Percentiles rank a stretch among this genome's conserved stretches.
Evolutionary conservation across 1,284 basidiomycete genomes (phyloP).

Genomic region (Malassezia cuniculi): DNA sequence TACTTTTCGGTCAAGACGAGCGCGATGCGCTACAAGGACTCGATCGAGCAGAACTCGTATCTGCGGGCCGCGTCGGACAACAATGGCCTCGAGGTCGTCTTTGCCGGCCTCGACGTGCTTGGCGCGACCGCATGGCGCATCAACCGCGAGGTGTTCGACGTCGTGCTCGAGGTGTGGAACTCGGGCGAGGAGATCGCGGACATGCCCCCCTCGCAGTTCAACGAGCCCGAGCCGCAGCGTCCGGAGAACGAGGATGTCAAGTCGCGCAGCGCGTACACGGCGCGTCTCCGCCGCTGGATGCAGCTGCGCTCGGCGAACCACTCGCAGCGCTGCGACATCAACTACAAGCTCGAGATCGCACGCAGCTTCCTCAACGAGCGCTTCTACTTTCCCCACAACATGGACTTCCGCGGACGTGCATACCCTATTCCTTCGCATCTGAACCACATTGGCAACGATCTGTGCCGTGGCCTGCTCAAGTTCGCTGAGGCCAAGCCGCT

Average conservation of each 20-base stretch:
- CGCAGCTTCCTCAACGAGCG: slow-evolving; percentile 72
- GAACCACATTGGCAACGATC: slow-evolving; percentile 89
- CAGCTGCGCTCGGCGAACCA: slow-evolving; percentile 49
- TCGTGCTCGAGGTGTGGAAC: slow-evolving; percentile 72
- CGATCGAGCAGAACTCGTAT: slow-evolving; percentile 70
- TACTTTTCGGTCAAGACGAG: slow-evolving; percentile 52
- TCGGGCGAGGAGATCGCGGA: slow-evolving; percentile 46
- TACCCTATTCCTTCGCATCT: slow-evolving; percentile 94
- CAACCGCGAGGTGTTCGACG: slow-evolving; percentile 63
- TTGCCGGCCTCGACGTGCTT: slow-evolving; percentile 76
- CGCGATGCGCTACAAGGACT: slow-evolving; percentile 82
- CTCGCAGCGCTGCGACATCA: slow-evolving; percentile 78
- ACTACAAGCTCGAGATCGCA: slow-evolving; percentile 96
- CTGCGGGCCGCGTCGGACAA: slow-evolving; percentile 62
- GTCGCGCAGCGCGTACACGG: slow-evolving; percentile 54
- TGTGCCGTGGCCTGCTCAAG: slow-evolving; percentile 73
- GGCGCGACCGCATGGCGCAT: slow-evolving; percentile 83
- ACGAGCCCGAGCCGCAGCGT: slow-evolving; percentile 50
- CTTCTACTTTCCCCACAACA: slow-evolving; percentile 89
- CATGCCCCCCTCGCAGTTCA: slow-evolving; percentile 44
- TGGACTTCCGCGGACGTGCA: slow-evolving; percentile 94
- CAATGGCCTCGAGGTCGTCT: slow-evolving; percentile 71
- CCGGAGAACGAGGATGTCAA: slow-evolving; percentile 59
- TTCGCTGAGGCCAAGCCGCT: slow-evolving; percentile 73
- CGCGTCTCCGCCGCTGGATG: slow-evolving; percentile 53